Conservation (phyloP, 1,284 basidiomycete genomes). For the Apiotrichum mycotoxinovorans region DNA sequence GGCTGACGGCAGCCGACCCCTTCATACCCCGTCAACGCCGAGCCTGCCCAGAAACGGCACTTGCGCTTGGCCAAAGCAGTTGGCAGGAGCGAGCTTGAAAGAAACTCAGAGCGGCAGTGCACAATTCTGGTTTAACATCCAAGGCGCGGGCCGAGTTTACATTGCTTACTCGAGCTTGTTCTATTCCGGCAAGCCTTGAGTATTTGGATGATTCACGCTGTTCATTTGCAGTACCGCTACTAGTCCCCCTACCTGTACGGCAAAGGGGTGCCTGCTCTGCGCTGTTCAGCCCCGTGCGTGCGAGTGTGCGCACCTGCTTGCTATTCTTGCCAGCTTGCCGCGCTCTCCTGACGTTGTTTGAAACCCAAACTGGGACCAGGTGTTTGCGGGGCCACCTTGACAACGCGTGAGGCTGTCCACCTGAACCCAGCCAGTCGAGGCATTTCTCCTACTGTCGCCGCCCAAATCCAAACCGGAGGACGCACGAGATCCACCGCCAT, state of each 20-base stretch:
- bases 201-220: too few relatives aligned
- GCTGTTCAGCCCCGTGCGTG: too few relatives aligned
- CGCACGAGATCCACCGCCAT: background rate
- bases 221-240: too few relatives aligned
- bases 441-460: background rate
- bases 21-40: too few relatives aligned
- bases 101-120: background rate
- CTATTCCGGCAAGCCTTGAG: background rate
- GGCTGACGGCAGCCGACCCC: too few relatives aligned
- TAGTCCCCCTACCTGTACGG: too few relatives aligned
- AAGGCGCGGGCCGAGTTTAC: background rate
- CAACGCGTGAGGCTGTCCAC: background rate
- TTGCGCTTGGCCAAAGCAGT: too few relatives aligned
- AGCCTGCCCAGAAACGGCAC: too few relatives aligned
- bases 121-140: background rate
- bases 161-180: background rate
- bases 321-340: background rate
- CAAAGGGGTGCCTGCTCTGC: too few relatives aligned
- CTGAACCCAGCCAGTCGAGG: background rate
- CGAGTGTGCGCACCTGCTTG: too few relatives aligned
- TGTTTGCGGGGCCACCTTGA: constrained; percentile 1
- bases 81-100: background rate
- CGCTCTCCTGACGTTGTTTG: background rate
- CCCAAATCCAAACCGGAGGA: background rate
- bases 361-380: background rate